These are phyloP conservation scores for Cynara cardunculus DNA, from an alignment of 129 eudicot genomes.

Conservation along the genomic window DNA sequence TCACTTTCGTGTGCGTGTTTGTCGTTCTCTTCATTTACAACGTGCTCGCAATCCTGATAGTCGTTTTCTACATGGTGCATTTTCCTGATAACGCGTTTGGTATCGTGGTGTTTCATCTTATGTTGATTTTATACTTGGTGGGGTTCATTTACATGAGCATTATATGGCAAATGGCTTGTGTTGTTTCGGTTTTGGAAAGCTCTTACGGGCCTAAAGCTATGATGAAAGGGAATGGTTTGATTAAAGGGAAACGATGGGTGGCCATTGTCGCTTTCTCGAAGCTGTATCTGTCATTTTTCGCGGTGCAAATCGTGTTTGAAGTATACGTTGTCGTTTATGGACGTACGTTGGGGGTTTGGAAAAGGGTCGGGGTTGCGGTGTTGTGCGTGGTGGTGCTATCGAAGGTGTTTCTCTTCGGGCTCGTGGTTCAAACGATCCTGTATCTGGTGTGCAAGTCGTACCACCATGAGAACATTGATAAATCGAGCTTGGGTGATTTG, in stretches of 20 bases:
- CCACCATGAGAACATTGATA: constrained; percentile 35
- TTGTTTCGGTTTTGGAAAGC: constrained; percentile 59
- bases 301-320: constrained; percentile 23
- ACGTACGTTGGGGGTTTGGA: constrained; percentile 10
- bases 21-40: constrained; percentile 40
- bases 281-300: constrained; percentile 18
- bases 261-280: constrained; percentile 28
- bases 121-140: constrained; percentile 23
- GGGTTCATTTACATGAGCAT: constrained; percentile 52
- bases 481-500: constrained; percentile 22
- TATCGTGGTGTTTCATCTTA: background rate
- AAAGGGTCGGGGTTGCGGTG: constrained; percentile 15
- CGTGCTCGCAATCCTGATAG: background rate
- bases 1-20: constrained; percentile 54
- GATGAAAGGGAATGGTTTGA: constrained; percentile 48
- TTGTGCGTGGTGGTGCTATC: constrained; percentile 21
- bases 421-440: constrained; percentile 30
- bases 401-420: constrained; percentile 27
- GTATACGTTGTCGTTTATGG: constrained; percentile 26
- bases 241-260: constrained; percentile 49
- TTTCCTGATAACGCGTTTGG: constrained; percentile 1
- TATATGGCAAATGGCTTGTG: constrained; percentile 72
- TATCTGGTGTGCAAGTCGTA: constrained; percentile 37
- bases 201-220: constrained; percentile 50
- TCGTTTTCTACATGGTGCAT: constrained; percentile 5